Evolutionary conservation across 1,284 basidiomycete genomes (phyloP).

Genomic region (Leccinum solheimii): DNA sequence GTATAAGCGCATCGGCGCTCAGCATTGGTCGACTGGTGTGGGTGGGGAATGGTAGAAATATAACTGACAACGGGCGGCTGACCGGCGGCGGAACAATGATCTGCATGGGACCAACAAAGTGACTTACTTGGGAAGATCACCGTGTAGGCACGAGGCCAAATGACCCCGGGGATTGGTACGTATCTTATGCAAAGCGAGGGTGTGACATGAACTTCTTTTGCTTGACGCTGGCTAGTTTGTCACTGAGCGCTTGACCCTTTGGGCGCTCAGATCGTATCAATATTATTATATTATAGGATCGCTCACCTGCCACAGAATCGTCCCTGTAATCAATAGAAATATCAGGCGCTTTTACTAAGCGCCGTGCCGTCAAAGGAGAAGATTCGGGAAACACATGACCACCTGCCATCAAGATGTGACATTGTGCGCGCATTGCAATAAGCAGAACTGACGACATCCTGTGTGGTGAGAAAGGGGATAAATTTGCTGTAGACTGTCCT

Average conservation of each 20-base stretch:
- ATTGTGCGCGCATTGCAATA: not conserved
- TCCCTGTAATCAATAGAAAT: not conserved
- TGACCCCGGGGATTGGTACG: not conserved
- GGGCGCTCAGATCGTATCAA: not conserved
- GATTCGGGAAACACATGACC: not conserved
- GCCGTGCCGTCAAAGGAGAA: not conserved
- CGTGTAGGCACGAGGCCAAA: not conserved
- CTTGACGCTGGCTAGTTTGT: not conserved
- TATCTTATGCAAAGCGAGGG: not conserved
- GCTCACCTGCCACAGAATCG: not conserved
- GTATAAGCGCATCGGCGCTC: not conserved
- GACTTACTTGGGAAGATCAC: not conserved
- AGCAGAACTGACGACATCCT: not conserved
- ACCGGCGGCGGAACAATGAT: not conserved
- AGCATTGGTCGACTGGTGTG: not conserved
- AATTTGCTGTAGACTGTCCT: conserved; percentile 4
- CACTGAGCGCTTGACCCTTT: not conserved
- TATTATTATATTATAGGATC: not conserved
- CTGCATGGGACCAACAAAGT: not conserved
- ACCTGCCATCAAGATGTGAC: not conserved
- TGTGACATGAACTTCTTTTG: not conserved
- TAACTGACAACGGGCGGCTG: not conserved
- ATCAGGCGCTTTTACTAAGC: conserved; percentile 4
- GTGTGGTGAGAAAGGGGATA: not conserved
- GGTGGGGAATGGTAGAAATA: not conserved